Percentiles rank a stretch among this genome's conserved stretches.
phyloP scores from a whole-genome alignment of 495 filamentous ascomycete species.

The Penicillium salamii region DNA sequence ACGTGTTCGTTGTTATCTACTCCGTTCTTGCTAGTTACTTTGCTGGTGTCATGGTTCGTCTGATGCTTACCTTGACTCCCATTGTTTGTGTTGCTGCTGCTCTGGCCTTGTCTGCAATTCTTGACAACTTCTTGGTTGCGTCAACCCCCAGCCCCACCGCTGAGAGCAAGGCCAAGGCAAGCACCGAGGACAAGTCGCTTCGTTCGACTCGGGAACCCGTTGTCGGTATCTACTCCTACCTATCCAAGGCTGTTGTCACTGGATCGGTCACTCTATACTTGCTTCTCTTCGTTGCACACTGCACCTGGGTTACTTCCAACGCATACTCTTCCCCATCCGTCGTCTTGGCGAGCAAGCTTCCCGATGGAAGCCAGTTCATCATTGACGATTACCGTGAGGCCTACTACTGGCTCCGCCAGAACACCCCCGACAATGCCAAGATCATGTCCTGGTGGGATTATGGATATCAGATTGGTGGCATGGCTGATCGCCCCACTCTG shows the following conservation, averaged over 20 bases:
- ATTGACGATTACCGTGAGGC: conserved; percentile 99
- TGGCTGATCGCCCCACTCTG: conserved; percentile 96
- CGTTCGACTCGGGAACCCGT: conserved; percentile 69
- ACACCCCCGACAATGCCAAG: conserved; percentile 91
- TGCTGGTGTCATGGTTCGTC: conserved; percentile 96
- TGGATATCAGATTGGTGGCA: conserved; percentile 99
- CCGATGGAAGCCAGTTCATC: conserved; percentile 95
- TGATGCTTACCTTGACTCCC: conserved; percentile 94
- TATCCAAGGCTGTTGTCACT: conserved; percentile 77
- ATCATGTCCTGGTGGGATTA: conserved; percentile 99
- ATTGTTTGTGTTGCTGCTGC: conserved; percentile 95
- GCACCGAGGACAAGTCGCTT: conserved; percentile 54
- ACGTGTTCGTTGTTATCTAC: conserved; percentile 98
- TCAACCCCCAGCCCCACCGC: conserved; percentile 50
- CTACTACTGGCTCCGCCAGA: conserved; percentile 99
- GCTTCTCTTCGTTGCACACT: conserved; percentile 91
- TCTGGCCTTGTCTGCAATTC: conserved; percentile 80
- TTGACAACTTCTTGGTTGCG: conserved; percentile 78
- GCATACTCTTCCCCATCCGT: conserved; percentile 98
- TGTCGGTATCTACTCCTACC: conserved; percentile 76
- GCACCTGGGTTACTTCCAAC: conserved; percentile 99
- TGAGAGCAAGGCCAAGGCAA: conserved; percentile 41
- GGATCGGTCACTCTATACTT: conserved; percentile 73
- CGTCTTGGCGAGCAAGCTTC: conserved; percentile 85
- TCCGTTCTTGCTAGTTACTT: conserved; percentile 95